phyloP scores from a whole-genome alignment of 352 stramenopile species.

The Pythium coloratum region DNA sequence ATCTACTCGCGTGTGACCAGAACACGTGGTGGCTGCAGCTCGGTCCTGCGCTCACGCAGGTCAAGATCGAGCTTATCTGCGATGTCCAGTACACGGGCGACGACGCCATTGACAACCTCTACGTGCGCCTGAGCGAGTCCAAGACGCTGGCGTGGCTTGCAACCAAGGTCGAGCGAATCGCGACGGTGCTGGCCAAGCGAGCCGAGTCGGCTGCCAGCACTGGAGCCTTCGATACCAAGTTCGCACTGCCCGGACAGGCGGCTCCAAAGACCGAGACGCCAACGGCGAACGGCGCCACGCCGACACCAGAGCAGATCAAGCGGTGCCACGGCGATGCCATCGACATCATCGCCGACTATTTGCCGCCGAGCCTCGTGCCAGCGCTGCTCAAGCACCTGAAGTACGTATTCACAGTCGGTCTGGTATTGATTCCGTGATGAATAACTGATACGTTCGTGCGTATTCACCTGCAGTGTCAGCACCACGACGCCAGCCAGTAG shows the following conservation, averaged over 20 bases:
- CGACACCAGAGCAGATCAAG: constrained; percentile 22
- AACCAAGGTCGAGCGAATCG: constrained; percentile 46
- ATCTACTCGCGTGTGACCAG: constrained; percentile 43
- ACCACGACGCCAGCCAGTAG: not conserved
- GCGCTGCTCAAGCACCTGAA: constrained; percentile 52
- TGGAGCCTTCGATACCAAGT: constrained; percentile 37
- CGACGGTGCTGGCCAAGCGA: constrained; percentile 39
- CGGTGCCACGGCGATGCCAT: constrained; percentile 47
- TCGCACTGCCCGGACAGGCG: constrained; percentile 32
- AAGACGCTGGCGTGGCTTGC: constrained; percentile 60
- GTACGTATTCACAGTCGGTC: constrained; percentile 32
- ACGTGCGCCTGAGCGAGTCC: constrained; percentile 53
- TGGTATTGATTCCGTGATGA: no score
- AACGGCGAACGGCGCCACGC: not conserved
- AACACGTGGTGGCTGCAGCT: constrained; percentile 68
- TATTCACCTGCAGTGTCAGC: constrained; percentile 1
- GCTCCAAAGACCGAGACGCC: not conserved
- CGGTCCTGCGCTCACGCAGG: constrained; percentile 21
- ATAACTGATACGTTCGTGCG: no score
- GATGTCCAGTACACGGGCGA: constrained; percentile 54
- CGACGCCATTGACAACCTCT: constrained; percentile 48
- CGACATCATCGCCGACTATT: constrained; percentile 58
- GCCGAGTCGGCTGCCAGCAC: constrained; percentile 17
- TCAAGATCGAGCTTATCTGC: constrained; percentile 46
- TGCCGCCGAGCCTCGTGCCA: constrained; percentile 43